Percentiles rank a stretch among this genome's conserved stretches.
Evolutionary conservation across 176 grass and related monocot species (phyloP).

Genomic region (Rhynchospora breviuscula): DNA sequence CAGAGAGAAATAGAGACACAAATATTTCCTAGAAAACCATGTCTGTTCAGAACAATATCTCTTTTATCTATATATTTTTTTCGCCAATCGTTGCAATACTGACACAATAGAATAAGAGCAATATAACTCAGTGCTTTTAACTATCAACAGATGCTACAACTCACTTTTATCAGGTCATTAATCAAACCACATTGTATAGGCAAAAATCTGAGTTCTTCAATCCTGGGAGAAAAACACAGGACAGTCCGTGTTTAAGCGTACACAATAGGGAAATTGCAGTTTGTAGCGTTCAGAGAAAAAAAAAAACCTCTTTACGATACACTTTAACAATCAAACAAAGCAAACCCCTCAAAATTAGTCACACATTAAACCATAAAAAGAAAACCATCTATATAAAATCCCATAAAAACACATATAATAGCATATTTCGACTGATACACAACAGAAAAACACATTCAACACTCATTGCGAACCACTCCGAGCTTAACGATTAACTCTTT

Average conservation of each 20-base stretch:
- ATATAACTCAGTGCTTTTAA: neutral
- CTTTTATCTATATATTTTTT: neutral
- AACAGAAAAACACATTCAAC: neutral
- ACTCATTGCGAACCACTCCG: neutral
- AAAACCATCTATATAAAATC: neutral
- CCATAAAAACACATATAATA: neutral
- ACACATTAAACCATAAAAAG: neutral
- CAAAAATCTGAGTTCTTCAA: neutral
- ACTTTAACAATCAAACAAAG: neutral
- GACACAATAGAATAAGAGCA: neutral
- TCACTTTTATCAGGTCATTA: neutral
- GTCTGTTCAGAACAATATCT: neutral
- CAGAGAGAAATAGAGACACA: neutral
- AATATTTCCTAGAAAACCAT: neutral
- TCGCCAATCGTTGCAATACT: neutral
- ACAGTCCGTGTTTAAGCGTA: neutral
- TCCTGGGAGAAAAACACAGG: neutral
- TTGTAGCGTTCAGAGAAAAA: neutral
- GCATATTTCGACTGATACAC: neutral
- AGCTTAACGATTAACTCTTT: neutral
- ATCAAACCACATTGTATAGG: neutral
- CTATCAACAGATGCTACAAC: neutral
- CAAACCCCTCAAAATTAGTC: neutral
- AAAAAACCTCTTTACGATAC: conserved; percentile 2
- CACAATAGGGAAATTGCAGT: neutral